Conservation (phyloP, 768 basidiomycete genomes). For the Chalciporus pseudorubinellus region DNA sequence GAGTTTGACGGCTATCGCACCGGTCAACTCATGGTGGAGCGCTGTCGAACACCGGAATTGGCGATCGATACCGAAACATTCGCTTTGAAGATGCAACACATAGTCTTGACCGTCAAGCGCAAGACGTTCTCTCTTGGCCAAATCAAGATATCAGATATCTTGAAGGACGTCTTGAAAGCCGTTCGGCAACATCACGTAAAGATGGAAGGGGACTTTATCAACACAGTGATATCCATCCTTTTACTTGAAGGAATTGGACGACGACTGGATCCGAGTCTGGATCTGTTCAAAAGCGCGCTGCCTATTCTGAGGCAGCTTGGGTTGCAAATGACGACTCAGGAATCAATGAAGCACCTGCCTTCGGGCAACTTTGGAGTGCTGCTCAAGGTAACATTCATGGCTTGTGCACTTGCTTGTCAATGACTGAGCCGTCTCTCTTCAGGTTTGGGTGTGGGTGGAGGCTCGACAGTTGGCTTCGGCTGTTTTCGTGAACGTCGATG, state of each 20-base stretch:
- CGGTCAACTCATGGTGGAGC: constrained; percentile 94
- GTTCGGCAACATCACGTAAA: constrained; percentile 94
- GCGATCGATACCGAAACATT: constrained; percentile 93
- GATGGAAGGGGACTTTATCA: constrained; percentile 98
- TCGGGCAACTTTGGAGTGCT: constrained; percentile 77
- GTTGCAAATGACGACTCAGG: constrained; percentile 81
- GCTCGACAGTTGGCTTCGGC: constrained; percentile 82
- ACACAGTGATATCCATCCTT: constrained; percentile 93
- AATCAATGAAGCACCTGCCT: constrained; percentile 58
- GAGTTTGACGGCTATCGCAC: constrained; percentile 96
- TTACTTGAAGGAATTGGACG: constrained; percentile 95
- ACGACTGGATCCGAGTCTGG: constrained; percentile 86
- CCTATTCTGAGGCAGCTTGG: constrained; percentile 93
- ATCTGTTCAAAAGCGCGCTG: constrained; percentile 92
- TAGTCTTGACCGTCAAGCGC: constrained; percentile 89
- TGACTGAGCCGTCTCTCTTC: constrained; percentile 3
- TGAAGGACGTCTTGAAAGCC: constrained; percentile 82
- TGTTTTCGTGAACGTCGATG: constrained; percentile 78
- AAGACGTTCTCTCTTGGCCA: constrained; percentile 97
- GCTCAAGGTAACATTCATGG: constrained; percentile 66
- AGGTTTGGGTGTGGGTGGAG: constrained; percentile 95
- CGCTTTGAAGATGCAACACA: constrained; percentile 95
- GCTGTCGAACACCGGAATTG: constrained; percentile 87
- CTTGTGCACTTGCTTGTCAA: neutral
- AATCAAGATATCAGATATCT: constrained; percentile 92